Percentiles rank a stretch among this genome's conserved stretches.
Evolutionary conservation across 768 basidiomycete genomes (phyloP).

Genomic region (Termitomyces sp.): DNA sequence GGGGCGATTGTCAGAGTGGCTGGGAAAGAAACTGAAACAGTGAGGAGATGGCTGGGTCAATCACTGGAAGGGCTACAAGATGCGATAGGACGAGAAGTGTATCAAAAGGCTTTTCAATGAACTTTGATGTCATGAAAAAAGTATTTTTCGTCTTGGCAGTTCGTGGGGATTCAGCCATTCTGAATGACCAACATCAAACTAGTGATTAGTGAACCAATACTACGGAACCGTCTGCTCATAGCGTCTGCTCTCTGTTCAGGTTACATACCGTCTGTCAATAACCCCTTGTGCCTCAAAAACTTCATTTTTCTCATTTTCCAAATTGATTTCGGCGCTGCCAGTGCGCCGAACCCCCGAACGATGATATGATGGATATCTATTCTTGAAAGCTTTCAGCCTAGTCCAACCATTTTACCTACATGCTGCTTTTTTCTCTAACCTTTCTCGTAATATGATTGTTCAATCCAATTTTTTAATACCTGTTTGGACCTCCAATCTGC

Average conservation of each 20-base stretch:
- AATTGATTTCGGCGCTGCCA: too few species aligned
- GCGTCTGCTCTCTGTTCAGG: background rate
- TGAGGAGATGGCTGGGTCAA: constrained; percentile 62
- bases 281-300: background rate
- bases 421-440: background rate
- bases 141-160: background rate
- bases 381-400: background rate
- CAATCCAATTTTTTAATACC: background rate
- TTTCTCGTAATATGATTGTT: background rate
- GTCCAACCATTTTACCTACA: background rate
- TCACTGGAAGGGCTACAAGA: constrained; percentile 45
- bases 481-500: background rate
- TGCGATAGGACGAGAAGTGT: constrained; percentile 59
- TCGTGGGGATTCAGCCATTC: background rate
- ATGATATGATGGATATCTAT: background rate
- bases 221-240: background rate
- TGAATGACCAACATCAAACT: background rate
- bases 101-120: constrained; percentile 54
- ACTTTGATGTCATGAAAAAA: background rate
- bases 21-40: constrained; percentile 70
- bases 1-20: constrained; percentile 65
- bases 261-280: background rate
- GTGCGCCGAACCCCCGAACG: background rate
- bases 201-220: background rate
- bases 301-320: background rate